Base-by-base conservation (phyloP, 169 alveolate genomes). In the Cryptosporidium sp. region DNA sequence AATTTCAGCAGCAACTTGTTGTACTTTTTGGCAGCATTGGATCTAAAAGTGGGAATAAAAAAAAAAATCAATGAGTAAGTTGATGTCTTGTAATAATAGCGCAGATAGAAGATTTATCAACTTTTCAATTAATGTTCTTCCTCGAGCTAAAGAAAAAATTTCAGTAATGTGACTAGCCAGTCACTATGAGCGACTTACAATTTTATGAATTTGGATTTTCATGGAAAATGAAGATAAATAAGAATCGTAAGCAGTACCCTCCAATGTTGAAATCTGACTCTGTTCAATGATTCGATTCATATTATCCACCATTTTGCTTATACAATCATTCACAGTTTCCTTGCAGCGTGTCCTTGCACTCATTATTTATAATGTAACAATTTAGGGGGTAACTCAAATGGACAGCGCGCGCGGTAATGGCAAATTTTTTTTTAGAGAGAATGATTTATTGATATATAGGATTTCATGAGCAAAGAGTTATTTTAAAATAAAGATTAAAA, bases 211-310 rank as follows among this genome's bases (percentile, higher is more conserved):
- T 62, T 80, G 89, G 45, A 80, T 60, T 65, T 80, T 80, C 75
- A 80, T 60, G 23, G 89, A 62, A 65, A 80, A 80, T 9, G 80
- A 62, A 3, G 89, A 80, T 12, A 80, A 29, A 29, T 37, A 80
- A 0, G 89, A 80, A 39, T 80, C 89, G 70, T 80, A 80, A 16
- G 75, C 73, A 42, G 89, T 80, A 23, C 89, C 89, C 42, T 80
- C 89, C 44, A 80, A 26, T 8, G 89, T 80, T 21, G 89, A 80
- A 18, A 80, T 80, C 45, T 80, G 89, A 26, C 80, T 62, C 16
- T 80, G 89, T 0, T 80, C 89, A 16, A 80, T 42, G 23, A 80
- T 80, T 2, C 89, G 31, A 62, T 44, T 65, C 89, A 80, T 80
- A 80, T 65, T 80, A 69, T 80, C 89, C 37, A 67, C 62, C 89